Percentiles rank a stretch among this genome's conserved stretches.
These are phyloP conservation scores for Endocarpon pusillum DNA, from an alignment of 495 filamentous ascomycete genomes.

Conservation along the genomic window DNA sequence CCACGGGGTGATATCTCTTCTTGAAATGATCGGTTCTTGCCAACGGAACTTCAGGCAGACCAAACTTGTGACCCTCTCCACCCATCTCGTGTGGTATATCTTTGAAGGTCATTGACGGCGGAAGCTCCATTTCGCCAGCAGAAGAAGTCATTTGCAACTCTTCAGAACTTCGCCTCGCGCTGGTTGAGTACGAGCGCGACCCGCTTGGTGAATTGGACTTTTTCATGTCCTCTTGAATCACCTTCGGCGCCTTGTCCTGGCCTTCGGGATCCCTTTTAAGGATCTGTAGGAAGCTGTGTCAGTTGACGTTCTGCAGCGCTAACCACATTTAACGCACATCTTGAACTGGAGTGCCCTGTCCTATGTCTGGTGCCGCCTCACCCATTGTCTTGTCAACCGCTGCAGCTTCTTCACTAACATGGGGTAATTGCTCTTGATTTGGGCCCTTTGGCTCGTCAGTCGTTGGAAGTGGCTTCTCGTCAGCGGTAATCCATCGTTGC, in stretches of 20 bases:
- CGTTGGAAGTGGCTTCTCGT: conserved; percentile 23
- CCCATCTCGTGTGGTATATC: no score
- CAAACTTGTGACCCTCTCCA: conserved; percentile 67
- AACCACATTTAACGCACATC: conserved; percentile 31
- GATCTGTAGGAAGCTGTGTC: conserved; percentile 31
- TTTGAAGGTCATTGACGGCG: no score
- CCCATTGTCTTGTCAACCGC: conserved; percentile 31
- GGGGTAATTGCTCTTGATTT: conserved; percentile 36
- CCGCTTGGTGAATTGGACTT: conserved; percentile 18
- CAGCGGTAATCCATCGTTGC: conserved; percentile 14
- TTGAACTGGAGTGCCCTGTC: conserved; percentile 46
- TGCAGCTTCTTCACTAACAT: conserved; percentile 49
- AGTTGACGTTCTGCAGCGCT: conserved; percentile 1
- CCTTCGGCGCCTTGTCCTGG: conserved; percentile 47
- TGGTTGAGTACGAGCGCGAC: conserved; percentile 42
- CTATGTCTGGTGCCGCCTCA: conserved; percentile 36
- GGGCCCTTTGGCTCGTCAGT: conserved; percentile 26
- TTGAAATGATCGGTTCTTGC: conserved; percentile 45
- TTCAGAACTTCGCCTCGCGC: conserved; percentile 20
- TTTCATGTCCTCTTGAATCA: conserved; percentile 42
- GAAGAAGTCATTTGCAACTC: no score
- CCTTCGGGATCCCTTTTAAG: conserved; percentile 44
- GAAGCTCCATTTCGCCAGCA: no score
- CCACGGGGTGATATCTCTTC: conserved; percentile 61
- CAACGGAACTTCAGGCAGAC: conserved; percentile 46